Conservation (phyloP, 106 monocot genomes). For the Hemerocallis citrina region DNA sequence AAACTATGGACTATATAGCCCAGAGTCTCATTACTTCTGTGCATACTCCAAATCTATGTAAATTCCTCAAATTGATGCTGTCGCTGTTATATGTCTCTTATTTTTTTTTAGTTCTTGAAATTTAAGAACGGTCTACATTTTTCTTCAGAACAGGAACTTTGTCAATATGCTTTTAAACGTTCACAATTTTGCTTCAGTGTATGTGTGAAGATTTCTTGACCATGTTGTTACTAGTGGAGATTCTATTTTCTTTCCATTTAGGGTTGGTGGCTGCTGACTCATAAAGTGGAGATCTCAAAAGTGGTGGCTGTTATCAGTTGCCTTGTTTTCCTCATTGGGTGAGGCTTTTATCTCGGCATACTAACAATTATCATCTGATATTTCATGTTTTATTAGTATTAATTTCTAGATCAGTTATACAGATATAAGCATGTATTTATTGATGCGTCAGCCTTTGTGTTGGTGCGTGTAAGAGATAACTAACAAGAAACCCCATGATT, state of each 20-base stretch:
- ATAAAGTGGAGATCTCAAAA: slow-evolving; percentile 65
- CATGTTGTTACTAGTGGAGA: neutral
- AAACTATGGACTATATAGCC: no score
- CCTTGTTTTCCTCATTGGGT: slow-evolving; percentile 73
- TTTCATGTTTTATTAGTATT: no score
- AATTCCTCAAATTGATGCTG: no score
- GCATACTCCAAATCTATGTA: no score
- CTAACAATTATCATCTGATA: no score
- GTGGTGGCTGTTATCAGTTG: slow-evolving; percentile 34
- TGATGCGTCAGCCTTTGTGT: neutral
- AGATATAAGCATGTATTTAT: no score
- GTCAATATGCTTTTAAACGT: neutral
- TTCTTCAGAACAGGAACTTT: neutral
- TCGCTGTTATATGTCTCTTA: neutral
- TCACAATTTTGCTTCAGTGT: neutral
- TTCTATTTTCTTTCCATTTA: slow-evolving; percentile 13
- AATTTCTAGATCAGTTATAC: no score
- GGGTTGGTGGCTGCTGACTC: slow-evolving; percentile 95
- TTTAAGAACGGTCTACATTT: neutral
- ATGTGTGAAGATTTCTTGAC: neutral
- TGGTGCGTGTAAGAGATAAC: neutral
- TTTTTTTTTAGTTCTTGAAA: neutral
- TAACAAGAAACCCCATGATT: neutral
- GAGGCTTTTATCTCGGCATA: neutral
- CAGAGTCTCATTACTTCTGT: no score